Percentiles rank a stretch among this genome's conserved stretches.
Evolutionary conservation across 768 basidiomycete species (phyloP).

Genomic region (Lepiota subincarnata): DNA sequence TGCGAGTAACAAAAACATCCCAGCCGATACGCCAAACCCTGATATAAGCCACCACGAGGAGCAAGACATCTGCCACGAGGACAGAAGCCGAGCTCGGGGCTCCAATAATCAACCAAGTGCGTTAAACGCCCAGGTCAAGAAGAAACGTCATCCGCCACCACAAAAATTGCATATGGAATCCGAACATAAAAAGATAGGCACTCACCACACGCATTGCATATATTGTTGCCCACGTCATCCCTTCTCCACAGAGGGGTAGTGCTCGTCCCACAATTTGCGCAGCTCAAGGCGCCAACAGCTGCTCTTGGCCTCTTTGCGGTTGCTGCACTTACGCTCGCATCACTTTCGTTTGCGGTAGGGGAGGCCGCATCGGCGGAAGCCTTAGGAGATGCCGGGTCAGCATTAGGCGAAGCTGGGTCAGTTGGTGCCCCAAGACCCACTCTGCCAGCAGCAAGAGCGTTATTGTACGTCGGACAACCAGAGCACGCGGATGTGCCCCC

Average conservation of each 20-base stretch:
- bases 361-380: constrained; percentile 12
- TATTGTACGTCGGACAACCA: constrained; percentile 97
- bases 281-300: constrained; percentile 70
- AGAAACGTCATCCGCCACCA: constrained; percentile 4
- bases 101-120: no score
- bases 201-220: constrained; percentile 94
- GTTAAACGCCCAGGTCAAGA: neutral
- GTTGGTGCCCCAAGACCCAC: constrained; percentile 23
- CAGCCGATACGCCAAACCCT: no score
- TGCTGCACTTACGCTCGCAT: constrained; percentile 25
- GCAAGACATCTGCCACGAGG: neutral
- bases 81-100: neutral
- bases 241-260: constrained; percentile 89
- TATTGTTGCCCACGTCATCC: constrained; percentile 88
- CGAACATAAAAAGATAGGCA: constrained; percentile 22
- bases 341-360: constrained; percentile 29
- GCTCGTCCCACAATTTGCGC: constrained; percentile 86
- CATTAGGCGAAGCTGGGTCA: constrained; percentile 13
- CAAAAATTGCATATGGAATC: constrained; percentile 18
- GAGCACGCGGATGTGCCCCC: constrained; percentile 91
- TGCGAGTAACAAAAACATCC: no score
- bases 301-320: constrained; percentile 31
- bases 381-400: constrained; percentile 13
- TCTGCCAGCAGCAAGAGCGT: constrained; percentile 52
- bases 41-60: no score